Conservation (phyloP, 163 green algal species). For the Scenedesmus sp. region DNA sequence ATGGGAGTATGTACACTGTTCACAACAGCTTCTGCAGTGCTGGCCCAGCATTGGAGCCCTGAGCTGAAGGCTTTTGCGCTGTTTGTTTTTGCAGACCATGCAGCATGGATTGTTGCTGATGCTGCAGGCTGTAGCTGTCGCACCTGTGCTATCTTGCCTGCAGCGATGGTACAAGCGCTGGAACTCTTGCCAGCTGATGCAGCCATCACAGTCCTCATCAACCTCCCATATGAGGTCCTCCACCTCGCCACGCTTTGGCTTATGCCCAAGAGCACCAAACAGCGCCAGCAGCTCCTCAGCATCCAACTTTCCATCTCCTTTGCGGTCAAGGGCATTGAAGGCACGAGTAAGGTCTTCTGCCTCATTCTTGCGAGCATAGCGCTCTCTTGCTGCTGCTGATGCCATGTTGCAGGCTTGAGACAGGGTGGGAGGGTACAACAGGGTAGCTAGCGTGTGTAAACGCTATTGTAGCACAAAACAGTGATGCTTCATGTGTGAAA, state of each 20-base stretch:
- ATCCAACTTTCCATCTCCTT: conserved; percentile 87
- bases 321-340: conserved; percentile 89
- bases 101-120: too few species aligned
- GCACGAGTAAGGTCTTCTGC: conserved; percentile 84
- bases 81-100: too few species aligned
- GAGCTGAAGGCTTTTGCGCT: too few species aligned
- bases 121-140: too few species aligned
- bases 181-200: conserved; percentile 91
- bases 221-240: conserved; percentile 99
- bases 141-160: conserved; percentile 53
- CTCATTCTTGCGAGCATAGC: conserved; percentile 92
- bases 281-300: conserved; percentile 85
- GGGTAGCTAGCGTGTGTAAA: not conserved
- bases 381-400: conserved; percentile 70
- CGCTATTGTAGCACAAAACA: not conserved
- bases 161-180: conserved; percentile 90
- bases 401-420: conserved; percentile 57
- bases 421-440: not conserved
- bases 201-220: conserved; percentile 96
- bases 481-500: not conserved
- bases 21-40: too few species aligned
- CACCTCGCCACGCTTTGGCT: conserved; percentile 83
- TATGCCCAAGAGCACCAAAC: conserved; percentile 85
- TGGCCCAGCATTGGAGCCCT: too few species aligned
- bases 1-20: too few species aligned